Percentiles rank a stretch among this genome's conserved stretches.
phyloP scores from a whole-genome alignment of 805 yeast genomes.

The Wickerhamiella australiensis region DNA sequence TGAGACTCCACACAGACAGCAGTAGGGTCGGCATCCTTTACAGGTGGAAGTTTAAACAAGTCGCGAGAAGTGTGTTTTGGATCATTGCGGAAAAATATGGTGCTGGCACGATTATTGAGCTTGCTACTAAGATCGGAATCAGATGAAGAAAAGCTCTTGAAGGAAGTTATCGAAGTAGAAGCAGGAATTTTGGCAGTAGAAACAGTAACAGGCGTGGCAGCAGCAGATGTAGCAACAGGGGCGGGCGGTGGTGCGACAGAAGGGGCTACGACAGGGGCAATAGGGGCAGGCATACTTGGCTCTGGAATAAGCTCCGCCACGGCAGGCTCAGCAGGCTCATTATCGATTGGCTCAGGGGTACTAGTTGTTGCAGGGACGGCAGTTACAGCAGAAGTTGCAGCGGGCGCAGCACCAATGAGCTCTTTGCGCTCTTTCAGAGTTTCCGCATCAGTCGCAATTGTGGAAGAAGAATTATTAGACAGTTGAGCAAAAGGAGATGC shows the following conservation, averaged over 20 bases:
- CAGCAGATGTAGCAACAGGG: not conserved
- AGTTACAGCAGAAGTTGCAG: not conserved
- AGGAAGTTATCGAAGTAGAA: not conserved
- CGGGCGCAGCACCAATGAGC: too few relatives aligned
- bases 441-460: not conserved
- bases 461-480: not conserved
- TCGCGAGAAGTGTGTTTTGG: not conserved
- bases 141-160: not conserved
- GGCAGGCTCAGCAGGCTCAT: not conserved
- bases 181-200: not conserved
- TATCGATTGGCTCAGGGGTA: not conserved
- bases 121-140: constrained; percentile 2
- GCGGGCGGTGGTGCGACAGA: not conserved
- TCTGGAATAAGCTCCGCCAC: not conserved
- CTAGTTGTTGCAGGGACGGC: not conserved
- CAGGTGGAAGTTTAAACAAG: not conserved
- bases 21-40: not conserved
- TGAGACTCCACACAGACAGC: constrained; percentile 12
- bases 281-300: not conserved
- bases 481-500: not conserved
- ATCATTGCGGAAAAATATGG: constrained; percentile 5
- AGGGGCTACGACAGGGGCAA: too few relatives aligned
- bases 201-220: constrained; percentile 1
- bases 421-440: not conserved
- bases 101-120: constrained; percentile 8